Evolutionary conservation across 805 yeast genomes (phyloP), one percentile per base, ranked within the genome.

Genomic region (Metschnikowia amazonensis): DNA sequence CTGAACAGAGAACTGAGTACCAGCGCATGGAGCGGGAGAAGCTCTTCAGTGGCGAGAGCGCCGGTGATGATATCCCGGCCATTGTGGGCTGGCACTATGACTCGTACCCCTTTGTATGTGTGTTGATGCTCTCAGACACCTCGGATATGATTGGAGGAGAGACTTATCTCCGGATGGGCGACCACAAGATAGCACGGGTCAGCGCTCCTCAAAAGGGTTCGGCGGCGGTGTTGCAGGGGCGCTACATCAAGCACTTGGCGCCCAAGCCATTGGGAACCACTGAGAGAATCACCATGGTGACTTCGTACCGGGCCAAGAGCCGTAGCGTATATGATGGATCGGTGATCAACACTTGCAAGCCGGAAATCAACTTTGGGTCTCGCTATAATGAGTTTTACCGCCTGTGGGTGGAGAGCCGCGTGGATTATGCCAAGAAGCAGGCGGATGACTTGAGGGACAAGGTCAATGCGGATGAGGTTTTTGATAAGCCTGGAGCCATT

Each of bases 71-170:
- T 33, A 68, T 77, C 41, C 79, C 80, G 10, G 82, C 80, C 18
- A 70, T 79, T 35, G 82, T 79, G 29, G 77, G 79, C 25, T 80
- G 86, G 86, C 85, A 80, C 65, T 60, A 66, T 44, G 86, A 80
- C 57, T 72, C 81, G n/a, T 79, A 78, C 45, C 84, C 84, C 13
- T 79, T 78, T 57, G 84, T 80, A 16, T 80, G 84, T 61, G 85
- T 80, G 13, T 66, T 80, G 49, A 80, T 80, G 86, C 57, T 80
- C 36, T 74, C 80, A 25, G 84, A 80, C 56, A 80, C 85, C 7
- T 51, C 73, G 2, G 62, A 68, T 36, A 79, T 80, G 84, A 65
- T 75, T 58, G 84, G 84, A 24, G 84, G 84, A 40, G 84, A 79
- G 57, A 79, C 84, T 2, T 67, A 75, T 24, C 66, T 79, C 50